phyloP scores from a whole-genome alignment of 345 rosid species.

The Xanthoceras sorbifolium region DNA sequence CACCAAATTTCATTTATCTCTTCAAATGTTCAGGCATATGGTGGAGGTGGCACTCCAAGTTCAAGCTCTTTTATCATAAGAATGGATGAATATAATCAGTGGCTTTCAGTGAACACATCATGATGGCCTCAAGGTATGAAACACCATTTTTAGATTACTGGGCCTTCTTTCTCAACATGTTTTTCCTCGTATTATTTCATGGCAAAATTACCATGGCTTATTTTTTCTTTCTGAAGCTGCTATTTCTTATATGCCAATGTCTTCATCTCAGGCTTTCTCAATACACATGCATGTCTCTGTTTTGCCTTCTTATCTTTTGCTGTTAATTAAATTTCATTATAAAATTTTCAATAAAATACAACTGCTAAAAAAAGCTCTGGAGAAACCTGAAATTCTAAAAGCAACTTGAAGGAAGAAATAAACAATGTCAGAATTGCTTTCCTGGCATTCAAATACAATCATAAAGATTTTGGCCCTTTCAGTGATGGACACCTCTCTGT shows the following conservation, averaged over 20 bases:
- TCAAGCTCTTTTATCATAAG: conserved; percentile 89
- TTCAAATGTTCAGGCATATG: conserved; percentile 68
- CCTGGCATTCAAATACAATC: background rate
- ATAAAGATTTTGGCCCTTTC: no score
- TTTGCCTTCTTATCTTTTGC: background rate
- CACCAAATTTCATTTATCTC: conserved; percentile 1
- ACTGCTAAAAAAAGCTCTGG: background rate
- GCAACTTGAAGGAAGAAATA: background rate
- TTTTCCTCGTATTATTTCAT: background rate
- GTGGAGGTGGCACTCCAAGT: conserved; percentile 71
- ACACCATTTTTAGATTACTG: background rate
- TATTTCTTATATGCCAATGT: background rate
- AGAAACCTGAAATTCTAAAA: background rate
- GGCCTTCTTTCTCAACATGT: background rate
- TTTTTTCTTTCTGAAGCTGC: background rate
- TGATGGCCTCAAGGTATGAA: conserved; percentile 21
- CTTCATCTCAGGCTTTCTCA: background rate
- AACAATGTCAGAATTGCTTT: background rate
- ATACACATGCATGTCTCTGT: background rate
- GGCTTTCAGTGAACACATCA: conserved; percentile 46
- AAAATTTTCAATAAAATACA: background rate
- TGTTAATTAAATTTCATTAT: background rate
- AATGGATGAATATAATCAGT: conserved; percentile 83
- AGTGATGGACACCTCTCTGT: background rate
- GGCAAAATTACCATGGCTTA: background rate